A percentile compares a stretch with the other conserved stretches of the same genome.
These are phyloP conservation scores for Cystobasidium sp. DNA, from an alignment of 1,284 basidiomycete genomes.

Conservation along the genomic window DNA sequence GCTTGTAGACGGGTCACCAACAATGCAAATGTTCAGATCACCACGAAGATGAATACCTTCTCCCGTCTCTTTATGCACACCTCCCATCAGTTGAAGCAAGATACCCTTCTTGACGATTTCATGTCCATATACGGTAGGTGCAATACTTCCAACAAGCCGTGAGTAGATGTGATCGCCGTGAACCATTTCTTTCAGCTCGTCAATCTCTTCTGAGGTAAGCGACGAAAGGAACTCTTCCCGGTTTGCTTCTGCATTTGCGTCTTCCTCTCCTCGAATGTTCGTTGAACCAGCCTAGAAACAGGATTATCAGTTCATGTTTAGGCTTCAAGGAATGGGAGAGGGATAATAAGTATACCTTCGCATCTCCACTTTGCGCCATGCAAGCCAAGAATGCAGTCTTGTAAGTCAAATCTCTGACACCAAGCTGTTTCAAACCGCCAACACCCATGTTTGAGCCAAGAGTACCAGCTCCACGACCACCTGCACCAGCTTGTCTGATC, in stretches of 20 bases:
- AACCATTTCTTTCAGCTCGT: slow-evolving; percentile 93
- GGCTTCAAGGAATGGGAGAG: neutral
- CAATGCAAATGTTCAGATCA: slow-evolving; percentile 97
- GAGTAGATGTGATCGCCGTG: slow-evolving; percentile 91
- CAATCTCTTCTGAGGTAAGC: slow-evolving; percentile 89
- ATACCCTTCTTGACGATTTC: slow-evolving; percentile 99
- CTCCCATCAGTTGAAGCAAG: slow-evolving; percentile 98
- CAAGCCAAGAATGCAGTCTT: slow-evolving; percentile 99
- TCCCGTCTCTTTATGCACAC: slow-evolving; percentile 93
- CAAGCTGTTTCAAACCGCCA: slow-evolving; percentile 89
- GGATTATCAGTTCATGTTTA: neutral
- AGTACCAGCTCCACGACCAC: slow-evolving; percentile 66
- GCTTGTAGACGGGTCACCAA: slow-evolving; percentile 94
- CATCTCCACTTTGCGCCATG: slow-evolving; percentile 91
- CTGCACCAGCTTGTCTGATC: slow-evolving; percentile 78
- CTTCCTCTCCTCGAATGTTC: slow-evolving; percentile 79
- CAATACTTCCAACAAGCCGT: slow-evolving; percentile 89
- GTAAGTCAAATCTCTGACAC: slow-evolving; percentile 94
- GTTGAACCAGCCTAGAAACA: slow-evolving; percentile 66
- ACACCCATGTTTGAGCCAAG: slow-evolving; percentile 77
- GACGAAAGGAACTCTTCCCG: slow-evolving; percentile 72
- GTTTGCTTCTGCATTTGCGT: slow-evolving; percentile 69
- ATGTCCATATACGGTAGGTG: slow-evolving; percentile 95
- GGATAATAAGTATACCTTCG: slow-evolving; percentile 65
- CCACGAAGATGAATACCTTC: slow-evolving; percentile 98